Evolutionary conservation across 306 rosid genomes (phyloP).

Genomic region (Medicago arabica): DNA sequence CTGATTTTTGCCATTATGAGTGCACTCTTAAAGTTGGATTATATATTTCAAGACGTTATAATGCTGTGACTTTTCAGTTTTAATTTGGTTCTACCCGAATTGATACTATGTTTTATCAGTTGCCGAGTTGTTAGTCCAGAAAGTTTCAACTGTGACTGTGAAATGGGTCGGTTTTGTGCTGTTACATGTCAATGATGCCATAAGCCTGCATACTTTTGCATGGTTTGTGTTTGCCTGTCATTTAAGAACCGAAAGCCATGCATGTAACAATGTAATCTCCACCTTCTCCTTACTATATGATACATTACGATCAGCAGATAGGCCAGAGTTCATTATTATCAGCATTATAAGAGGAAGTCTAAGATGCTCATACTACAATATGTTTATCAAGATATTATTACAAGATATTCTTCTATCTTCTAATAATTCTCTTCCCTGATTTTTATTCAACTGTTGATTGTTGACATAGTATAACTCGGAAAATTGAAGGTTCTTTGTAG

Average conservation of each 20-base stretch:
- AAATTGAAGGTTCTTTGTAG: conserved; percentile 23
- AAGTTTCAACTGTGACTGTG: not conserved
- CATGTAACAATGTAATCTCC: conserved; percentile 21
- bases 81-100: not conserved
- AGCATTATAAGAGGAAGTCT: not conserved
- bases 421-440: conserved; percentile 16
- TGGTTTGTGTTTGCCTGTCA: conserved; percentile 9
- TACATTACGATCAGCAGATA: not conserved
- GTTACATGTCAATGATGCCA: not conserved
- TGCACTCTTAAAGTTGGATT: conserved; percentile 6
- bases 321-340: not conserved
- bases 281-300: conserved; percentile 1
- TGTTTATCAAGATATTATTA: not conserved
- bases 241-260: conserved; percentile 2
- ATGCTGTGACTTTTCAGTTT: conserved; percentile 8
- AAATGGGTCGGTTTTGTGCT: not conserved
- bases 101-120: conserved; percentile 27
- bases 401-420: not conserved
- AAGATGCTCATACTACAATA: not conserved
- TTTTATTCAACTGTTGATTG: conserved; percentile 24
- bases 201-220: conserved; percentile 7
- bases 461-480: conserved; percentile 8
- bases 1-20: not conserved
- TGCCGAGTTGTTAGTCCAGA: conserved; percentile 13
- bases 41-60: not conserved